These are phyloP conservation scores for Chenopodium berlandieri DNA, from an alignment of 148 eudicot species.

Conservation along the genomic window DNA sequence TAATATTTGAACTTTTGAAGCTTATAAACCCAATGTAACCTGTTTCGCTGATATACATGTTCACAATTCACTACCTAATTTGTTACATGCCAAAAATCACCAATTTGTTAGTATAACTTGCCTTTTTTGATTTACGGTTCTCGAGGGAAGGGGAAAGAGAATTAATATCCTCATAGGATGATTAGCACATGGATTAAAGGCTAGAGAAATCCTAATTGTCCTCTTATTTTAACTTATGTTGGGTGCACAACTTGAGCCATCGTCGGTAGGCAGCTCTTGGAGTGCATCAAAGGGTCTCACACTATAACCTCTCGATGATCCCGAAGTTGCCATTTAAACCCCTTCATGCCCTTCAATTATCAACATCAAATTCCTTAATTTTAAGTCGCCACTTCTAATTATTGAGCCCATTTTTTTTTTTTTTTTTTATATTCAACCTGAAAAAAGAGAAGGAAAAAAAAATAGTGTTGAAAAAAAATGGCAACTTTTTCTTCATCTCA, in stretches of 20 bases:
- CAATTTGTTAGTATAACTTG: no score
- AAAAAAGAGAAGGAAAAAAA: neutral
- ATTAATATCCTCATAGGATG: no score
- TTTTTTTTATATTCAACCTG: neutral
- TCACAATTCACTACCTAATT: no score
- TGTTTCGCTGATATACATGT: no score
- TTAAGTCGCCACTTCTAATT: neutral
- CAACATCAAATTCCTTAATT: neutral
- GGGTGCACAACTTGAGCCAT: neutral
- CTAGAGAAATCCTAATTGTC: neutral
- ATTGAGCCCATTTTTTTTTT: neutral
- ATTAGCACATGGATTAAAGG: neutral
- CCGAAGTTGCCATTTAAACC: conserved; percentile 30
- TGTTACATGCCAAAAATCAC: no score
- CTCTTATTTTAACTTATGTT: neutral
- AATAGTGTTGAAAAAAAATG: conserved; percentile 32
- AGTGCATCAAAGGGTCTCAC: conserved; percentile 44
- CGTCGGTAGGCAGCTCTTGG: conserved; percentile 45
- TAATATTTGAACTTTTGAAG: no score
- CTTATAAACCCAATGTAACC: no score
- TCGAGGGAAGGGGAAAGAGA: no score
- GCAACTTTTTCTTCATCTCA: conserved; percentile 47
- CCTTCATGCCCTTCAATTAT: neutral
- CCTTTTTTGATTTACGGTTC: no score
- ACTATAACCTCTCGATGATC: conserved; percentile 50